Base-by-base conservation (phyloP, 805 yeast species). In the Candida ovalis region DNA sequence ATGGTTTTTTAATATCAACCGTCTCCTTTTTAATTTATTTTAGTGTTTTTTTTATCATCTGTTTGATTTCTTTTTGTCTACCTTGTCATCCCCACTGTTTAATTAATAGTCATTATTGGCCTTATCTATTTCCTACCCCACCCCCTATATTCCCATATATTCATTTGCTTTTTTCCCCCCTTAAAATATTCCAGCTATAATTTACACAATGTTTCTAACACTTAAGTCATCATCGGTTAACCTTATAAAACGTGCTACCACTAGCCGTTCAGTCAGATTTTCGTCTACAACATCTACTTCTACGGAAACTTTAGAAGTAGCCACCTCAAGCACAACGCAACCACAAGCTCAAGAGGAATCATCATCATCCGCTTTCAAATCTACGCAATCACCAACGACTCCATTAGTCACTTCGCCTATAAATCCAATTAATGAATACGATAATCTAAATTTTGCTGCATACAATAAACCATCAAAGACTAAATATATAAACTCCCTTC, bases 401-500 rank as follows among this genome's bases (percentile, higher is more conserved):
- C 22, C 22, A 7, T 35, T 35, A 21, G 22, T 35, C 9, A 10
- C 38, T 17, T 17, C 38, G 10, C 38, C 15, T n/a, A 35, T 18
- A 35, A 5, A 19, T 6, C 22, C 38, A 17, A 35, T 35, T 21
- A 35, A 35, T 17, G 41, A 24, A 9, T 33, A 30, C 13, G 50
- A 46, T 41, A 41, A 47, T 32, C 22, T 35, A 22, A 48, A 30
- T 18, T 24, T 27, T 33, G 25, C 48, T 10, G 37, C 49, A 19
- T 46, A 27, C 46, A 49, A 44, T 17, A 35, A 46, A 5, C 47
- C 57, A 13, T 59, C 53, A 45, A 60, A 56, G 48, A 35, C 38
- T 4, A 56, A 57, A 42, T 57, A 61, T 50, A 52, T 63, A 39
- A 58, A 58, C 35, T 54, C 64, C 2, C 57, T 64, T 36, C 69